Base-by-base conservation (phyloP, 2,329 filamentous ascomycete species). In the Aspergillus persii region DNA sequence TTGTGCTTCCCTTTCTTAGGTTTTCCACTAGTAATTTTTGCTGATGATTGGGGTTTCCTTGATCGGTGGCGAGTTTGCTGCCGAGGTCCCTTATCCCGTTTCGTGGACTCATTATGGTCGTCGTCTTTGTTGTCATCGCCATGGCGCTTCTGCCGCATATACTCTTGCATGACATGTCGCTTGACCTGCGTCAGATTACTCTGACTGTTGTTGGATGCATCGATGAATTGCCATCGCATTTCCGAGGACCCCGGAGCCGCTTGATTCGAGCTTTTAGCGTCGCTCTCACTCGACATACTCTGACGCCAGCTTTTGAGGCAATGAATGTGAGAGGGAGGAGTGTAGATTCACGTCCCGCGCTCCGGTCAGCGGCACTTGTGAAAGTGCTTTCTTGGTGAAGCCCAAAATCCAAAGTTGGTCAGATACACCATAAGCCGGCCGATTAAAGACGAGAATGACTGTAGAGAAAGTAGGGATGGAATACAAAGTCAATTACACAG, bases 101-200 rank as follows among this genome's bases (percentile, higher is more conserved):
- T 62, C 29, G 61, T 62, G 26, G 48, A 5, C 6, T 55, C 50
- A 26, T 47, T 54, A 8, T 23, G 18, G 18, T 52, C 50, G 12
- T 41, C 36, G 31, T 48, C 31, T 18, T 55, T 15, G 44, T 67
- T 64, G 44, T 61, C 63, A 7, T 63, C 63, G 47, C 62, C 65
- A 6, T 65, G 59, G 8, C 58, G 66, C 56, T 76, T 77, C 50
- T 76, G 73, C 23, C 74, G 73, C 67, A 77, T 75, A 61, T 72
- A 76, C 53, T 78, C 74, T 59, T 77, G 73, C 76, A 78, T 78
- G 6, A 78, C 76, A 75, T 78, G 76, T 26, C 75, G 74, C 53
- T 77, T 77, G 41, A 78, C 76, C 60, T 71, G 72, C 1, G 74
- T 77, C 48, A 76, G 62, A 47, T 76, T 77, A 51, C 61, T 67